Base-by-base conservation (phyloP, 2,329 filamentous ascomycete genomes). In the Ambrosiella beaveri region DNA sequence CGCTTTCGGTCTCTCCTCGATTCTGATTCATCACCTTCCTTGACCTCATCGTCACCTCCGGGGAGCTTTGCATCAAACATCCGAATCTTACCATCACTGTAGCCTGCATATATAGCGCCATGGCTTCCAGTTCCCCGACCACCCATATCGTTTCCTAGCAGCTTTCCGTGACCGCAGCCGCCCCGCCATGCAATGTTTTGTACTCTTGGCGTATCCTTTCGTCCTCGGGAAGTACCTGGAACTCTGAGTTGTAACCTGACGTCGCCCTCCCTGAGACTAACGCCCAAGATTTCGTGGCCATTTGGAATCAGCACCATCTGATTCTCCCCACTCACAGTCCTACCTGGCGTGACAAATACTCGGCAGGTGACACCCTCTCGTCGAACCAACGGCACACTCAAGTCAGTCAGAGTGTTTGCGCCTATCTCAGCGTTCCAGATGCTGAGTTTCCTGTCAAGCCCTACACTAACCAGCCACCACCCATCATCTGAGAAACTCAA, bases 371-470 rank as follows among this genome's bases (percentile, higher is more conserved):
- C 15, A 7, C 35, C 52, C 11, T 40, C 38, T 9, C 38, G 37
- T 27, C 11, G 15, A 57, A 88, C 70, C 59, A 88, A 80, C 51
- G 74, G 75, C 17, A 79, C 72, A 67, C 85, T 90, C 0, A 86
- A 86, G 67, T 85, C 90, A 0, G 86, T 86, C 5, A 96, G 79
- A 0, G 87, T 94, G 68, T 97, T 96, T 15, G 85, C 85, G 1
- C 89, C 88, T 0, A 81, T 87, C 0, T 75, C 75, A 1, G 86
- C 80, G 66, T 95, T 79, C 91, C 91, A 97, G 1, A 96, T 86
- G 3, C 90, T 80, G 62, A 97, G 84, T 7, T 85, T 80, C 54
- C 86, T 77, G 67, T 97, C 93, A 59, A 94, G 85, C 0, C 89
- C 90, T 1, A 86, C 79, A 0, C 86, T 88, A 11, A 96, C 75